Evolutionary conservation across 2,329 filamentous ascomycete species (phyloP).

Genomic region (Coniochaeta sp.): DNA sequence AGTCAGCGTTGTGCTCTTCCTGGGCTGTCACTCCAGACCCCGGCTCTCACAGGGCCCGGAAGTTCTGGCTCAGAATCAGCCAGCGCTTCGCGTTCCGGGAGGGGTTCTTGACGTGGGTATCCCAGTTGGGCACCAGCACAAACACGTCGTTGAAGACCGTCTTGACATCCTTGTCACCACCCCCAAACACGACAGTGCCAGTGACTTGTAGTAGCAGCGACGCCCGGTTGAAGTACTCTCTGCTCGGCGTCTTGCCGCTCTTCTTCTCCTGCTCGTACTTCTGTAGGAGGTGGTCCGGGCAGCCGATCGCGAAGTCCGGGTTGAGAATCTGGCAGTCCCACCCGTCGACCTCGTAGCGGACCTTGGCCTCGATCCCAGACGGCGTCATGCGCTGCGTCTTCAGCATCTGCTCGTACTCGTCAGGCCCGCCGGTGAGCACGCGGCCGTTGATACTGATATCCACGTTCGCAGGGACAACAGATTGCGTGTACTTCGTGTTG

Average conservation of each 20-base stretch:
- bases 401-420: conserved; percentile 62
- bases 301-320: conserved; percentile 51
- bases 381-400: conserved; percentile 46
- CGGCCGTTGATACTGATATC: conserved; percentile 79
- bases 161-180: conserved; percentile 52
- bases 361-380: conserved; percentile 15
- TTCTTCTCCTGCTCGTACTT: background rate
- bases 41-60: conserved; percentile 42
- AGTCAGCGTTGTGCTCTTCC: background rate
- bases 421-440: conserved; percentile 46
- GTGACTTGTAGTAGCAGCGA: conserved; percentile 67
- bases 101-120: conserved; percentile 45
- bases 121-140: conserved; percentile 72
- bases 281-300: conserved; percentile 35
- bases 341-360: conserved; percentile 66
- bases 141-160: conserved; percentile 75
- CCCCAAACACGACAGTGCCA: conserved; percentile 64
- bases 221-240: conserved; percentile 16
- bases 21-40: background rate
- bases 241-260: conserved; percentile 14
- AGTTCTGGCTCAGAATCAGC: conserved; percentile 67
- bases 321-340: conserved; percentile 76
- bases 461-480: conserved; percentile 39
- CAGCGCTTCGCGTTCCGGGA: conserved; percentile 48
- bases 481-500: conserved; percentile 39